Conservation (phyloP, 1,139 yeast species). For the Hemisphaericaspora xylofermentans region DNA sequence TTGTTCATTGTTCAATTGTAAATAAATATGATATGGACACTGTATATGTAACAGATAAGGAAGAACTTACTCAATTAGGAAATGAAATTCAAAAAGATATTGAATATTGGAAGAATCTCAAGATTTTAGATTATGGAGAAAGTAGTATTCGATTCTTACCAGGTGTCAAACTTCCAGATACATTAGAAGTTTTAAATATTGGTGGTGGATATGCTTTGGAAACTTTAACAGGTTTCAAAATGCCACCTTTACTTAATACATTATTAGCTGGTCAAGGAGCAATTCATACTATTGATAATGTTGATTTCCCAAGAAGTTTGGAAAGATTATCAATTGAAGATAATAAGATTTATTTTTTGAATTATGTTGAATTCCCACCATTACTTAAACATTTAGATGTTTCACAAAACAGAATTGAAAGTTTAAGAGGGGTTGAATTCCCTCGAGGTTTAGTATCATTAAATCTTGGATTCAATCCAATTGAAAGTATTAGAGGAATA, state of each 20-base stretch:
- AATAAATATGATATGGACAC: constrained; percentile 39
- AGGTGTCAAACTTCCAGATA: constrained; percentile 41
- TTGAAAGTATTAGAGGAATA: constrained; percentile 43
- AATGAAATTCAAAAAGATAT: constrained; percentile 43
- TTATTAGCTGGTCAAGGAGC: constrained; percentile 38
- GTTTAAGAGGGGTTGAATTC: constrained; percentile 38
- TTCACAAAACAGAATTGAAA: constrained; percentile 44
- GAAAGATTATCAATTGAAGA: constrained; percentile 36
- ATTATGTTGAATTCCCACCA: constrained; percentile 41
- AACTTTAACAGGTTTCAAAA: constrained; percentile 41
- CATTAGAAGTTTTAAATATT: constrained; percentile 38
- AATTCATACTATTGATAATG: constrained; percentile 37
- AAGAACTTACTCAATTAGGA: constrained; percentile 34
- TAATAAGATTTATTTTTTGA: constrained; percentile 42
- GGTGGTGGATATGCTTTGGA: constrained; percentile 45
- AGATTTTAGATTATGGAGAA: constrained; percentile 39
- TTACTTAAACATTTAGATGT: constrained; percentile 33
- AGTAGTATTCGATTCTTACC: constrained; percentile 41
- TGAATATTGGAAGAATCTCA: constrained; percentile 34
- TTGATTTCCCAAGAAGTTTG: constrained; percentile 34
- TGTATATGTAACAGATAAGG: constrained; percentile 35
- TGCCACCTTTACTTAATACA: constrained; percentile 34
- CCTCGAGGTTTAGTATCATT: constrained; percentile 34
- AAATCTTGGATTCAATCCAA: constrained; percentile 41
- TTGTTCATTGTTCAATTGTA: constrained; percentile 40